Conservation (phyloP, 2,329 filamentous ascomycete species). For the Gnomoniopsis smithogilvyi region DNA sequence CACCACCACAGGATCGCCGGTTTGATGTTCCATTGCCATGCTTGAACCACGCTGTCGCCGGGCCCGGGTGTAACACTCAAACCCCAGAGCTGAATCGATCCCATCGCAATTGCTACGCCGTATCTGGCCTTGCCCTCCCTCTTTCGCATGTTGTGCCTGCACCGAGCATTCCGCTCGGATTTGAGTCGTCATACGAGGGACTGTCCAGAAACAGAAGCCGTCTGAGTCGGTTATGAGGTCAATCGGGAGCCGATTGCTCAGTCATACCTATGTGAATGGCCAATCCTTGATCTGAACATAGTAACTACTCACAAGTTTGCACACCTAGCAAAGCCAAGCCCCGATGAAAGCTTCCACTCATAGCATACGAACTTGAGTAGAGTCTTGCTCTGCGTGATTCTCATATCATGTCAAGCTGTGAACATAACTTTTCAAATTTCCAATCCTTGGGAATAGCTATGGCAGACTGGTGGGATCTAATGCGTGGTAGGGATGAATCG, state of each 20-base stretch:
- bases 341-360: no score
- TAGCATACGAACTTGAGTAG: no score
- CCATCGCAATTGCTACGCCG: not conserved
- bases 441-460: no score
- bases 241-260: conserved; percentile 4
- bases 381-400: not conserved
- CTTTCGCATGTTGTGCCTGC: not conserved
- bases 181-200: conserved; percentile 8
- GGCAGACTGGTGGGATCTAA: no score
- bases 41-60: not conserved
- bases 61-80: not conserved
- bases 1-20: not conserved
- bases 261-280: not conserved
- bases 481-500: no score
- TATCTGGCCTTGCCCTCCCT: not conserved
- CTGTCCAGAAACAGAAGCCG: not conserved
- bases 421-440: no score
- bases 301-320: not conserved
- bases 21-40: not conserved
- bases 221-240: not conserved
- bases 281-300: not conserved
- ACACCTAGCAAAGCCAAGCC: no score
- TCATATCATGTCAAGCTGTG: not conserved
- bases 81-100: not conserved
- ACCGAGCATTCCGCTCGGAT: conserved; percentile 13